Percentiles rank a stretch among this genome's conserved stretches.
phyloP scores from a whole-genome alignment of 805 yeast genomes.

The Ogataea philodendri region DNA sequence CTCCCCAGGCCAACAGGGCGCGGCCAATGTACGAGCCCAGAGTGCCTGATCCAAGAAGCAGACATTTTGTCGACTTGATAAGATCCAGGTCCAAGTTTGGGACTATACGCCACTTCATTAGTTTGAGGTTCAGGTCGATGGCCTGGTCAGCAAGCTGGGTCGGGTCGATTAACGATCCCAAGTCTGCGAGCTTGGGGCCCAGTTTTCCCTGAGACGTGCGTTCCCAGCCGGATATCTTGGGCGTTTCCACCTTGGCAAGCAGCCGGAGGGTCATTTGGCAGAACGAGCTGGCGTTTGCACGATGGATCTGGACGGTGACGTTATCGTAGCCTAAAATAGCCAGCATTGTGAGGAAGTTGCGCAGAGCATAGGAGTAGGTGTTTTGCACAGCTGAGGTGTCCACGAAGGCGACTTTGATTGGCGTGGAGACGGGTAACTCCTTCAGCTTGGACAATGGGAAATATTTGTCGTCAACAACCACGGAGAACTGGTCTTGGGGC shows the following conservation, averaged over 20 bases:
- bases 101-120: constrained; percentile 96
- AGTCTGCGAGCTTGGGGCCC: constrained; percentile 79
- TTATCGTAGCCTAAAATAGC: constrained; percentile 33
- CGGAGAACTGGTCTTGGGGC: constrained; percentile 17
- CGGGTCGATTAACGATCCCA: constrained; percentile 82
- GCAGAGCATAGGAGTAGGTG: constrained; percentile 24
- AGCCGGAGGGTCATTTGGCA: constrained; percentile 29
- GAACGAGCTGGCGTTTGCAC: constrained; percentile 30
- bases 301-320: constrained; percentile 40
- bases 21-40: constrained; percentile 90
- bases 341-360: constrained; percentile 30
- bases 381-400: constrained; percentile 26
- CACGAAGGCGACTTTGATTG: constrained; percentile 18
- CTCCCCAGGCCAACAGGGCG: constrained; percentile 92
- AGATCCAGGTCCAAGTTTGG: constrained; percentile 74
- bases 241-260: constrained; percentile 19
- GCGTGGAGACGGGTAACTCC: constrained; percentile 2
- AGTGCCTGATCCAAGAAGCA: constrained; percentile 95
- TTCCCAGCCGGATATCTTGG: constrained; percentile 85
- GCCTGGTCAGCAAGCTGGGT: constrained; percentile 83
- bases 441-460: constrained; percentile 13
- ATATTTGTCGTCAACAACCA: constrained; percentile 8
- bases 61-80: constrained; percentile 57
- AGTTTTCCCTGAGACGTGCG: constrained; percentile 68
- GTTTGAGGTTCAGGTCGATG: constrained; percentile 81